Evolutionary conservation across 768 basidiomycete species (phyloP).

Genomic region (Suillus subalutaceus): DNA sequence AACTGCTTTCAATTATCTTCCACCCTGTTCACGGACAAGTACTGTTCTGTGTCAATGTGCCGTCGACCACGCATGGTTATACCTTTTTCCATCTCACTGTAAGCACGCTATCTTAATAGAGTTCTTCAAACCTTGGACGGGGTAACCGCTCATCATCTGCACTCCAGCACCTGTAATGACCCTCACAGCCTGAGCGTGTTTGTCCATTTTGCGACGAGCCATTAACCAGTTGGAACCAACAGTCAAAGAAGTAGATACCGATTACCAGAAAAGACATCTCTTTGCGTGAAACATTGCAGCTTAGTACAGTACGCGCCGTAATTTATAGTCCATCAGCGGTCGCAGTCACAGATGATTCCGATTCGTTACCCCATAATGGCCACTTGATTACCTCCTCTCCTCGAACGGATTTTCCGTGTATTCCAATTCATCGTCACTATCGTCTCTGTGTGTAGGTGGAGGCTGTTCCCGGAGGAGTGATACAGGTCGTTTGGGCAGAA

Average conservation of each 20-base stretch:
- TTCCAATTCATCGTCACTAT: constrained; percentile 62
- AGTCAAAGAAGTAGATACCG: not conserved
- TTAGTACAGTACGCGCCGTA: not conserved
- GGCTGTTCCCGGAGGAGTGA: constrained; percentile 45
- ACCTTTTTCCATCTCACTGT: not conserved
- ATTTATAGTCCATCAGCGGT: not conserved
- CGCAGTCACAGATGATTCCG: not conserved
- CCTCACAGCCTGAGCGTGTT: not conserved
- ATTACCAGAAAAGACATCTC: not conserved
- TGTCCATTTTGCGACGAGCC: not conserved
- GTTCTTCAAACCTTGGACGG: not conserved
- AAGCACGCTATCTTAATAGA: not conserved
- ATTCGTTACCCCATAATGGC: not conserved
- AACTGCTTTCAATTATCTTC: no score
- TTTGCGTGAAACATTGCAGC: not conserved
- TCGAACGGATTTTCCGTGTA: constrained; percentile 80
- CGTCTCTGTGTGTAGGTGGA: constrained; percentile 30
- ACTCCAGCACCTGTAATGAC: not conserved
- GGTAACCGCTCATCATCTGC: not conserved
- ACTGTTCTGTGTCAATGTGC: not conserved
- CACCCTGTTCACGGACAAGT: not conserved
- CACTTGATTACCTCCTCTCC: constrained; percentile 35
- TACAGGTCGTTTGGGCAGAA: constrained; percentile 76
- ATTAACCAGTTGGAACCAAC: not conserved
- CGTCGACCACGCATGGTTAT: not conserved